A percentile compares a stretch with the other conserved stretches of the same genome.
Conservation (phyloP, 1,284 basidiomycete genomes). For the Melampsora americana region DNA sequence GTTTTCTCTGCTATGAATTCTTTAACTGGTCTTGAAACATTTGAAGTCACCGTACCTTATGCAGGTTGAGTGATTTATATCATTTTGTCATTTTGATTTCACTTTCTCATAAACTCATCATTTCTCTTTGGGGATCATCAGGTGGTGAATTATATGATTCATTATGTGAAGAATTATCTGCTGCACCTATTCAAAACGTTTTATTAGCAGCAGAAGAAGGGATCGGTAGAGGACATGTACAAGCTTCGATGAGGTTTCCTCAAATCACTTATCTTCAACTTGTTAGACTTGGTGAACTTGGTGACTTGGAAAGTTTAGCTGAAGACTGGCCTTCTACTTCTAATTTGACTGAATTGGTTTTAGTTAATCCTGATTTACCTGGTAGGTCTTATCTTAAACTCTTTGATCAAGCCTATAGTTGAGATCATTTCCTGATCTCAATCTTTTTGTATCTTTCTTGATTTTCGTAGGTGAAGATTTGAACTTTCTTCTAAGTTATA, state of each 20-base stretch:
- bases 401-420: background rate
- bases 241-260: conserved; percentile 37
- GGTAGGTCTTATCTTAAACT: background rate
- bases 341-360: conserved; percentile 26
- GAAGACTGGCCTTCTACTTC: conserved; percentile 16
- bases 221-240: conserved; percentile 36
- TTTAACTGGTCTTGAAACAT: conserved; percentile 25
- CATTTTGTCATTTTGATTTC: too few relatives aligned
- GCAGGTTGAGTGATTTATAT: conserved; percentile 19
- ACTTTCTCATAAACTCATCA: too few relatives aligned
- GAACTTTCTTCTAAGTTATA: conserved; percentile 22
- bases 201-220: conserved; percentile 36
- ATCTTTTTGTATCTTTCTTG: background rate
- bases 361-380: conserved; percentile 36
- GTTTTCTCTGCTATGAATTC: conserved; percentile 32
- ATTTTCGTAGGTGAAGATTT: conserved; percentile 7
- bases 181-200: conserved; percentile 13
- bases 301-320: conserved; percentile 18
- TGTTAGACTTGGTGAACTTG: conserved; percentile 20
- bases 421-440: background rate
- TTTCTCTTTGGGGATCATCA: too few relatives aligned
- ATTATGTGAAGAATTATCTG: conserved; percentile 22
- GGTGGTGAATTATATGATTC: conserved; percentile 43
- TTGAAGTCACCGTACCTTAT: conserved; percentile 35
- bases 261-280: conserved; percentile 24